Evolutionary conservation across 2,329 filamentous ascomycete genomes (phyloP), one percentile per base, ranked within the genome.

Genomic region (Pseudogymnoascus sp.): DNA sequence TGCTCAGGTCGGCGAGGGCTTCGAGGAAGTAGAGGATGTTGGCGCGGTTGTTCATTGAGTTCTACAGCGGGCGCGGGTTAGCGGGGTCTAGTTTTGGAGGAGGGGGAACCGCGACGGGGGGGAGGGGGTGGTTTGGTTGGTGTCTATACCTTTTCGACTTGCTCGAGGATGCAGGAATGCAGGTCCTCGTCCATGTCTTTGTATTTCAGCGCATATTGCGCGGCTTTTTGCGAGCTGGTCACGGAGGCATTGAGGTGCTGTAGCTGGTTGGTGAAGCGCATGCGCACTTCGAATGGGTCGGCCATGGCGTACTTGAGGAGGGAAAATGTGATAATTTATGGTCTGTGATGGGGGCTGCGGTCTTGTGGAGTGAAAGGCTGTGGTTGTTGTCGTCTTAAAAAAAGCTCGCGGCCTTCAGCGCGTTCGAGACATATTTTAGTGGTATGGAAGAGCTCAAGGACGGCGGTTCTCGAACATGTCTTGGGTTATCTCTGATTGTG

Each of bases 1-100:
- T 83, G 21, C 92, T 90, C 77, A 92, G 83, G 74, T 98, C 93
- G 74, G 96, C 90, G 69, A 99, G 90, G 70, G 93, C 90, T 73
- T 98, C 93, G 73, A 99, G 89, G 77, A 99, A 99, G 78, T 96
- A 99, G 90, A 99, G 96, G 75, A 99, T 98, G 75, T 99, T 99
- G 65, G 95, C 96, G 66, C 93, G 85, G 62, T 89, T 96, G 77
- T 99, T 99, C 90, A 99, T 96, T 69, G 90, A 93, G 69, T 91
- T 96, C 85, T 93, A 70, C 14, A 60, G 2, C 7, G 23, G 14
- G 23, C 23, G 14, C 3, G 60, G 68, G 62, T 28, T 41, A 37
- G 13, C 10, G 25, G 34, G 61, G 54, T 43, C 54, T 7, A 10
- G 10, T 11, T 11, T 34, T 11, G 31, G 8, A 31, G 28, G 28